Conservation (phyloP, 208 protist genomes). For the Phytomonas sp. region DNA sequence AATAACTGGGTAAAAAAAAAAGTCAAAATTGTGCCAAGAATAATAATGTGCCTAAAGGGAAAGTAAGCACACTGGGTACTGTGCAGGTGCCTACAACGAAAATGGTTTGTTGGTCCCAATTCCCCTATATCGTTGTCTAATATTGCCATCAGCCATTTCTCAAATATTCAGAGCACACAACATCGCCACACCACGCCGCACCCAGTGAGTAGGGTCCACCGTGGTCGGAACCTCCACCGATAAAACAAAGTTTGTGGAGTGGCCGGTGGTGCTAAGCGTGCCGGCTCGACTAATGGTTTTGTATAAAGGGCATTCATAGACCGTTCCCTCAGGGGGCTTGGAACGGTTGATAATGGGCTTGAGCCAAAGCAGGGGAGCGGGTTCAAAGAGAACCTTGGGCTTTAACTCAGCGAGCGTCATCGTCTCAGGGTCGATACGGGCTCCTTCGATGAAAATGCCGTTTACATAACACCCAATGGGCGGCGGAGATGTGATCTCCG, state of each 20-base stretch:
- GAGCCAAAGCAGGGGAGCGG: conserved; percentile 91
- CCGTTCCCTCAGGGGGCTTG: conserved; percentile 37
- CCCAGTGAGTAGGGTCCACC: conserved; percentile 89
- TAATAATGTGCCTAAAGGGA: neutral
- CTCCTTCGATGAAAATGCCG: conserved; percentile 95
- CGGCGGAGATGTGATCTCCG: conserved; percentile 34
- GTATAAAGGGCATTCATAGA: conserved; percentile 90
- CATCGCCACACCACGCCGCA: conserved; percentile 91
- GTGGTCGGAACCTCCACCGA: conserved; percentile 90
- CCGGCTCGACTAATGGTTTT: conserved; percentile 94
- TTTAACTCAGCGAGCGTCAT: conserved; percentile 73
- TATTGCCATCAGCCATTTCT: neutral
- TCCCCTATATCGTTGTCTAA: neutral
- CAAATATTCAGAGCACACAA: conserved; percentile 76
- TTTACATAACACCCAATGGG: conserved; percentile 90
- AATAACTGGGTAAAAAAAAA: conserved; percentile 1
- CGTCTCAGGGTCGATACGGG: conserved; percentile 43
- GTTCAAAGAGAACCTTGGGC: conserved; percentile 91
- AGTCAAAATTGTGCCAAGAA: neutral
- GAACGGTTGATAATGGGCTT: conserved; percentile 71
- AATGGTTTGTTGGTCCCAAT: neutral
- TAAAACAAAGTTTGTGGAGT: conserved; percentile 97
- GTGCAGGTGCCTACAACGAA: neutral
- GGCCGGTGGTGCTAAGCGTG: conserved; percentile 95
- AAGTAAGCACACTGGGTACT: neutral